Base-by-base conservation (phyloP, 768 basidiomycete species). In the Lentinula sp. region DNA sequence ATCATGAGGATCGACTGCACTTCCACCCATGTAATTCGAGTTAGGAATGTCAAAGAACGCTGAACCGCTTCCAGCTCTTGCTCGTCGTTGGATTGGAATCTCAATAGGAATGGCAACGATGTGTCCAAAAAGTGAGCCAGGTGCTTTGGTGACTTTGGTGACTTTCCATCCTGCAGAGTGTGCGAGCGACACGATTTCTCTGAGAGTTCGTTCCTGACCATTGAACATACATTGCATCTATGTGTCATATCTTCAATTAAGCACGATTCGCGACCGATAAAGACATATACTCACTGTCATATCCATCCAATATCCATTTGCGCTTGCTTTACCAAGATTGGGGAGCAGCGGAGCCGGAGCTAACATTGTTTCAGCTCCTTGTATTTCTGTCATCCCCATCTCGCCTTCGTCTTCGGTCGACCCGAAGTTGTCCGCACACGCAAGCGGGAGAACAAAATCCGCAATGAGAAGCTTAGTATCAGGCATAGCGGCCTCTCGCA, bases 181-280 rank as follows among this genome's bases (percentile, higher is more conserved):
- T 6, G 79, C 74, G 18, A 90, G 72, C 0, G 79, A 74, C 4
- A 82, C 77, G 45, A 83, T 77, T 68, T 90, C 87, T 52, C 85
- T 79, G 8, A 90, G 73, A 0, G 88, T 90, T 3, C 88, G 80
- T 66, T 90, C 88, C 65, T 88, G 85, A 2, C 83, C 77, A 62
- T 89, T 88, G 70, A 89, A 86, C 54, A 78, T 80, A 7, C 78
- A 79, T 68, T 86, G 84, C 88, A 90, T 90, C 88, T 89, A 61
- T 28, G 28, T 28, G 28, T 28, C 28, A 28, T 28, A 37, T 3
- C n/a, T 39, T 6, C 6, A 56, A 37, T 36, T 42, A 36, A 60
- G 35, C 18, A 62, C 50, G 33, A 53, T 46, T n/a, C 12, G 33
- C 4, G 39, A 32, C n/a, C n/a, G 39, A 41, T 60, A 16, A 10